Base-by-base conservation (phyloP, 208 protist genomes). In the Crithidia bombi region DNA sequence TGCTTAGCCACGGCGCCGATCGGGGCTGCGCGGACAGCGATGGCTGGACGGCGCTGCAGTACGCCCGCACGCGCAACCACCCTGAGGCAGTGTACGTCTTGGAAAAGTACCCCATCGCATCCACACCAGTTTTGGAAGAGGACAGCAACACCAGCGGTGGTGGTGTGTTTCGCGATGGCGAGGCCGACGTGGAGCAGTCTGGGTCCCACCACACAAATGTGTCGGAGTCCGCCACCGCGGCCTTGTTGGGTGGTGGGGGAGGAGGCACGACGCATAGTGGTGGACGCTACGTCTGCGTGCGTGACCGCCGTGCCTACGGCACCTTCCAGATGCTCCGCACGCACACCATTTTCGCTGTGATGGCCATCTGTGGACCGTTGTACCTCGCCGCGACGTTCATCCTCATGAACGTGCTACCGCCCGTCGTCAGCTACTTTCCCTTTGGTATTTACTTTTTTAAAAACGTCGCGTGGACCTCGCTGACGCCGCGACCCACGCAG, bases 371-470 rank as follows among this genome's bases (percentile, higher is more conserved):
- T 19, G 81, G 79, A 5, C 26, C 75, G 1, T 25, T 86, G 10
- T 81, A 84, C 67, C 55, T 93, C 14, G 12, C 66, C 15, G 21
- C 79, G 12, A 63, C 65, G 14, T 72, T 66, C 59, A 15, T 82
- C 30, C 5, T 80, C 38, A 75, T 75, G 21, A 73, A 51, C 23
- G 17, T 91, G 47, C 19, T 95, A 35, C 83, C 86, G 14, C 86
- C 90, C 11, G 28, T 83, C 26, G 35, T 86, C 26, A 85, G 75
- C 63, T 81, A 85, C 69, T 39, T 87, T 1, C 59, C 73, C 1
- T 81, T 85, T 17, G 73, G 68, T 15, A 11, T 80, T 7, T 92
- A 83, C 78, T 84, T 91, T 26, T 89, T 90, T 57, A 81, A 81
- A 50, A 95, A 95, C 58, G 38, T 82, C 15, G 15, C 83, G 35